Base-by-base conservation (phyloP, 441 rosid genomes). In the Oxalis stricta region DNA sequence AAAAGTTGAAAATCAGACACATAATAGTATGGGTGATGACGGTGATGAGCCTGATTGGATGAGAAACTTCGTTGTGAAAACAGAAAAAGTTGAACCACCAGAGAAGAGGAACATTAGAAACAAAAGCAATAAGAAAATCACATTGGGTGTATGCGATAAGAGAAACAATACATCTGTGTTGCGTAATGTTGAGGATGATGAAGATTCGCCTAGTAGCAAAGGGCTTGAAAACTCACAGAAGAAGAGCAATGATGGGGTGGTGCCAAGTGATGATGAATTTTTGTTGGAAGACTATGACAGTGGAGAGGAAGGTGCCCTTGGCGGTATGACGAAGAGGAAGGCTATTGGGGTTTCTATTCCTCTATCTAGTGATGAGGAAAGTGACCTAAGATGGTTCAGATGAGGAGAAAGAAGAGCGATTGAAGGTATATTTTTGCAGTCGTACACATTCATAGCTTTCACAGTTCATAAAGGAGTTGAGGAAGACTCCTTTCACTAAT, bases 391-490 rank as follows among this genome's bases (percentile, higher is more conserved):
- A 48, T 10, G 53, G 53, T 19, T 53, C 47, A 2, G 69, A 52
- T 14, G 69, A 64, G 3, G 68, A 69, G 42, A 56, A 55, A 32
- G 65, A 65, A 47, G 72, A 56, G 59, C 53, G 46, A 13, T 48
- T 68, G 59, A 80, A 75, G 71, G 65, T 89, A 46, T 89, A 71
- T 65, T 85, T 82, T 44, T 85, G 98, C 53, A 89, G 98, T 56
- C 69, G 96, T 52, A 89, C 96, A 1, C 94, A 85, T 68, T 85
- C 98, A 6, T 94, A 89, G 69, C 92, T 89, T 37, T 78, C 92
- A 0, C 96, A 89, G 63, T 89, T 89, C 41, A 49, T 89, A 35
- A 76, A 75, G 64, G 96, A 89, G 70, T 63, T 89, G 46, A 74
- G 73, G 20, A 89, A 80, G 70, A 89, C 94, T 41, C 40, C 29